Evolutionary conservation across 176 grass and related monocot genomes (phyloP), one percentile per base, ranked within the genome.

Genomic region (Hordeum vulgare): DNA sequence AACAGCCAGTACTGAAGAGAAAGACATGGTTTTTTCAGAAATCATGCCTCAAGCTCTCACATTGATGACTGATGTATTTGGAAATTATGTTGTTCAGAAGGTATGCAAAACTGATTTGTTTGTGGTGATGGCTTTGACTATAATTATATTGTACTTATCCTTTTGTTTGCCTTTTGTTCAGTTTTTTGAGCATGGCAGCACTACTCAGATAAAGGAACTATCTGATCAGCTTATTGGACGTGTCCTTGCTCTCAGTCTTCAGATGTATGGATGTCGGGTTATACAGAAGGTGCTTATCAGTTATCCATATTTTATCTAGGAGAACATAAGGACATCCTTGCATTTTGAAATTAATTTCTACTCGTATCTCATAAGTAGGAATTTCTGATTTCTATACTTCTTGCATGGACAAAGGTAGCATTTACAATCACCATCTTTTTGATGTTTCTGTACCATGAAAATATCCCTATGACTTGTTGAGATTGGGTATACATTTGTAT

Each of bases 61-160:
- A 78, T 85, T 94, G 45, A 91, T 97, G 91, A 97, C 94, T 61
- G 91, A 97, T 86, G 94, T 97, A 70, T 97, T 97, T 63, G 94
- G 94, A 82, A 97, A 97, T 79, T 97, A 97, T 79, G 94, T 97
- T 66, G 91, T 97, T 62, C 94, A 97, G 56, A 97, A 97, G 94
- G 94, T 97, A 89, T 56, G 26, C 10, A 29, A 39, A 71, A 18
- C 14, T 73, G 21, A 66, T 81, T 80, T 80, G 24, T 36, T 81
- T 79, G 34, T 23, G 42, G 1, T 42, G 71, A 17, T 75, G 7
- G 9, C 29, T 11, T 78, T 75, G 70, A 28, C 24, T 28, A 0
- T 66, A 54, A 24, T 1, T 56, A 49, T 33, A 21, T 74, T n/a
- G 8, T 33, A 36, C 1, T 8, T 53, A 42, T 64, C 39, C 40